Evolutionary conservation across 805 yeast genomes (phyloP), one percentile per base, ranked within the genome.

Genomic region (Hanseniaspora thailandica): DNA sequence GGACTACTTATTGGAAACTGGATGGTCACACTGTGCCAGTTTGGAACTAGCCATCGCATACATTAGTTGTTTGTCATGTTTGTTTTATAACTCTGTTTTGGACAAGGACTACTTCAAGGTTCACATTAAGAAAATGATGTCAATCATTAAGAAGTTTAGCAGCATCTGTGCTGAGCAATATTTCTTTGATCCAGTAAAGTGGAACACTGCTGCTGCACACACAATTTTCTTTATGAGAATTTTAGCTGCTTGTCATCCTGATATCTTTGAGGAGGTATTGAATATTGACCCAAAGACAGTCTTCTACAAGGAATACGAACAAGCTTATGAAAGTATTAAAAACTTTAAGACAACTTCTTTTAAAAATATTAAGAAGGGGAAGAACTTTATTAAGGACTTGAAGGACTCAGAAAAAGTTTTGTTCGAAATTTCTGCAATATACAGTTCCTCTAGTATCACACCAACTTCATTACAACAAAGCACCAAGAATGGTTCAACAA

Each of bases 161-260:
- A n/a, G 7, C 5, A 12, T 28, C 17, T 31, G 39, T n/a, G 13
- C 31, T 23, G 4, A 43, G 2, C 15, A 47, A 13, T 23, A 44
- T 13, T 53, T 53, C 17, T 47, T 33, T 47, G 55, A 53, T 47
- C 55, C 55, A 13, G 49, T 53, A 10, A 53, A 47, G 15, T 53
- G 52, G 55, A 47, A 38, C 33, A 36, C 46, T 19, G 47, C 47
- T 13, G 23, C 55, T 13, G 30, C 48, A 12, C 28, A 47, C 17
- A 9, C 44, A 13, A 47, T 53, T 1, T 41, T 41, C 13, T 47
- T 40, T 12, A 41, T 47, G 33, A 53, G 33, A 34, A 46, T 53
- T 1, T 17, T 53, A 9, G 38, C 33, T 13, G 15, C 39, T 4
- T 38, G 41, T n/a, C 47, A 46, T 25, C 47, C 46, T 13, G 52